These are phyloP conservation scores for Adansonia rubrostipa DNA, from an alignment of 441 rosid genomes.

Conservation along the genomic window DNA sequence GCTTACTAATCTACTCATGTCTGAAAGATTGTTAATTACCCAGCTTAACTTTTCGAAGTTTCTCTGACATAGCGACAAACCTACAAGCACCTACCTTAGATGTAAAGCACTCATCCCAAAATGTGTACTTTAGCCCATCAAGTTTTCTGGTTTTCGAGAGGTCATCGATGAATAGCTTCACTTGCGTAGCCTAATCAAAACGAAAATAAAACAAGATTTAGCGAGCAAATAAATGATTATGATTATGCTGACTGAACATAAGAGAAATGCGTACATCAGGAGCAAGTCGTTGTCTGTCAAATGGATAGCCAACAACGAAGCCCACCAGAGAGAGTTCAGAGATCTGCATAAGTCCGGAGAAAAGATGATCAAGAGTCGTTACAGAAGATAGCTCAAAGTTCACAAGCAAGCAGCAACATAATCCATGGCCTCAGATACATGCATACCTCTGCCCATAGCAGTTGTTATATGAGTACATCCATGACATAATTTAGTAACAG, in stretches of 20 bases:
- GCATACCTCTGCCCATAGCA: conserved; percentile 15
- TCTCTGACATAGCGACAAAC: conserved; percentile 14
- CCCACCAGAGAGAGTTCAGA: conserved; percentile 65
- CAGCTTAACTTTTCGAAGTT: conserved; percentile 1
- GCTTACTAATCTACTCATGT: conserved; percentile 1
- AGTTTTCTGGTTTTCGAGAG: conserved; percentile 68
- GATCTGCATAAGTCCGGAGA: conserved; percentile 48
- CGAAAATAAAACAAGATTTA: conserved; percentile 18
- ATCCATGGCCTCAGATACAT: background rate
- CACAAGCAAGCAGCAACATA: background rate
- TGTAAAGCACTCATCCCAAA: conserved; percentile 80
- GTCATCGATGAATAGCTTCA: conserved; percentile 73
- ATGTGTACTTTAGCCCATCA: conserved; percentile 64
- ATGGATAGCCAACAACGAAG: conserved; percentile 79
- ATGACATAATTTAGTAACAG: background rate
- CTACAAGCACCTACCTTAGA: conserved; percentile 60
- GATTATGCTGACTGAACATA: conserved; percentile 5
- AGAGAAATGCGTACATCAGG: conserved; percentile 47
- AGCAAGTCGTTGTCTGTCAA: conserved; percentile 39
- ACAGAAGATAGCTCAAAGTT: conserved; percentile 7
- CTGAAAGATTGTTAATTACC: conserved; percentile 5
- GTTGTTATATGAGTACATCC: background rate
- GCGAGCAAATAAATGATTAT: conserved; percentile 9
- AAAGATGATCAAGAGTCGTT: conserved; percentile 7
- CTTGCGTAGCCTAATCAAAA: conserved; percentile 53